phyloP scores from a whole-genome alignment of 2,329 filamentous ascomycete genomes.

The Aspergillus jensenii region DNA sequence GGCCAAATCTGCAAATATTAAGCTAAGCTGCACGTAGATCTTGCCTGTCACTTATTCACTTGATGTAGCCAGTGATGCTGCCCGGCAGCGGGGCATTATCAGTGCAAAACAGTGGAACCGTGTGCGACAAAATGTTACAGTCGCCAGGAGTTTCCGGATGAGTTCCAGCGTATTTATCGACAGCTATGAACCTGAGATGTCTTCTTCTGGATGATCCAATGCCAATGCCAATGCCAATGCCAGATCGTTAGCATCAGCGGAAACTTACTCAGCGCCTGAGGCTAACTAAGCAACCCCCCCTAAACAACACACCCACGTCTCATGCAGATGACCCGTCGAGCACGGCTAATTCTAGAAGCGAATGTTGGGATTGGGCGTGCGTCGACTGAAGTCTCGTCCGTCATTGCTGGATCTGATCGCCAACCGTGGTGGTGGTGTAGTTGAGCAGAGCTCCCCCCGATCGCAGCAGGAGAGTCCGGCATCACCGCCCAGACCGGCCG shows the following conservation, averaged over 20 bases:
- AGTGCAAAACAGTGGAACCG: neutral
- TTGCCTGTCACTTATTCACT: neutral
- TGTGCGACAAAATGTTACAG: neutral
- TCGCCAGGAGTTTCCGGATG: neutral
- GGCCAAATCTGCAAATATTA: neutral
- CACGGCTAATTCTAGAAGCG: constrained; percentile 24
- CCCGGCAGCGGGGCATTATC: neutral
- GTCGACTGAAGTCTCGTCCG: constrained; percentile 58
- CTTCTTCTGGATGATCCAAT: neutral
- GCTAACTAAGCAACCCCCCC: constrained; percentile 1
- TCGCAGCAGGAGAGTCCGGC: constrained; percentile 20
- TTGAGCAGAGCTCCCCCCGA: constrained; percentile 6
- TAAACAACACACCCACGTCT: neutral
- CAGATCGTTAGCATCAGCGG: neutral
- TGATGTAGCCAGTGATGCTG: neutral
- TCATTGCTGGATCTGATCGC: constrained; percentile 63
- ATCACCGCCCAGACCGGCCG: constrained; percentile 39
- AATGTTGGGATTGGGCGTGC: constrained; percentile 58
- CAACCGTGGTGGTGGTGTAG: constrained; percentile 11
- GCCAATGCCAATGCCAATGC: neutral
- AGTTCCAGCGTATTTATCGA: neutral
- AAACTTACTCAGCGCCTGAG: constrained; percentile 9
- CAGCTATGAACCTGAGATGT: neutral
- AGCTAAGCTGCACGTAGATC: neutral
- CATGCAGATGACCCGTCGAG: neutral